Conservation (phyloP, 768 basidiomycete species). For the Serendipita sp. region DNA sequence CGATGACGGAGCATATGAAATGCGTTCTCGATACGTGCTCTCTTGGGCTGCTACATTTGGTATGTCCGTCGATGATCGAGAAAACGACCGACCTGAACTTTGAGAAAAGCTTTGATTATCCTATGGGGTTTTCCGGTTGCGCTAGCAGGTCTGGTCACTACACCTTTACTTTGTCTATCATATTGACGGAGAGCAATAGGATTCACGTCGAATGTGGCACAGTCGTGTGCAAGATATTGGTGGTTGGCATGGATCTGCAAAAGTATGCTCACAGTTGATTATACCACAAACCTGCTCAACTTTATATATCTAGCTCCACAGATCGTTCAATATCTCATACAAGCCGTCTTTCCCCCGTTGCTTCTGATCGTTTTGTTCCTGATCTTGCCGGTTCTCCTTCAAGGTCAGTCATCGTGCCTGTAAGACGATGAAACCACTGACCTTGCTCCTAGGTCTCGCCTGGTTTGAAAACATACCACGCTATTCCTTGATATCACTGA, state of each 20-base stretch:
- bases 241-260: constrained; percentile 45
- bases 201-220: not conserved
- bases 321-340: constrained; percentile 34
- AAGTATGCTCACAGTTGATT: constrained; percentile 8
- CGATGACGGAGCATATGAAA: constrained; percentile 29
- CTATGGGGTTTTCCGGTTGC: constrained; percentile 50
- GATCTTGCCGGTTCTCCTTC: constrained; percentile 39
- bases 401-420: constrained; percentile 25
- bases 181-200: constrained; percentile 24
- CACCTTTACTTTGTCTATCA: constrained; percentile 34
- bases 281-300: constrained; percentile 15
- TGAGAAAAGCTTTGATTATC: constrained; percentile 35
- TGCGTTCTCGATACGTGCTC: constrained; percentile 34
- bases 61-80: too few species aligned
- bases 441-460: constrained; percentile 27
- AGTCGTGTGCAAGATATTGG: constrained; percentile 14
- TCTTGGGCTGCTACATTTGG: constrained; percentile 35
- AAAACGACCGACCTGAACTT: too few species aligned
- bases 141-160: constrained; percentile 50
- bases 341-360: constrained; percentile 49
- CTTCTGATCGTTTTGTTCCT: constrained; percentile 47
- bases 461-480: constrained; percentile 58
- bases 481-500: constrained; percentile 49
- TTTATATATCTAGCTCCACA: constrained; percentile 10
- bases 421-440: not conserved